Conservation (phyloP, 1,284 basidiomycete genomes). For the Pascua guehoae region DNA sequence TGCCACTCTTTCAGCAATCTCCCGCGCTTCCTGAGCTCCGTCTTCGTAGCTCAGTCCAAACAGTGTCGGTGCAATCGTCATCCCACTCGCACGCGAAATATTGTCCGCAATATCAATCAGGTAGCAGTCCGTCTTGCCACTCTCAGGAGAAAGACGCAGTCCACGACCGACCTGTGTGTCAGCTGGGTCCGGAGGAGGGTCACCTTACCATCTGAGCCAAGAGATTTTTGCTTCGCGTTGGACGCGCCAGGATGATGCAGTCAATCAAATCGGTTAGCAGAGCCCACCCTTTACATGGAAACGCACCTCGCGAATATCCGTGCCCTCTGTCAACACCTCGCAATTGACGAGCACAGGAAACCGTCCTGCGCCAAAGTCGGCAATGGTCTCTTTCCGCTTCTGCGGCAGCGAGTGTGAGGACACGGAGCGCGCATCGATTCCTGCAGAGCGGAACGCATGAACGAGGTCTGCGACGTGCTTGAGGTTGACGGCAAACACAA, state of each 20-base stretch:
- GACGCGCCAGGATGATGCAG: conserved; percentile 78
- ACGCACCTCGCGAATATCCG: conserved; percentile 71
- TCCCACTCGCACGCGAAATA: conserved; percentile 62
- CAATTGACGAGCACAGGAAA: conserved; percentile 92
- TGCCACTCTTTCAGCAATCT: neutral
- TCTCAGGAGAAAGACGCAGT: conserved; percentile 75
- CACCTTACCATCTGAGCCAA: conserved; percentile 83
- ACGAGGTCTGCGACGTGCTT: conserved; percentile 78
- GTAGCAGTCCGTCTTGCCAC: conserved; percentile 78
- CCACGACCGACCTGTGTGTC: conserved; percentile 76
- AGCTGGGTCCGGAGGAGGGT: neutral
- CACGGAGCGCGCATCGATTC: conserved; percentile 81
- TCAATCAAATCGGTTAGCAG: conserved; percentile 59
- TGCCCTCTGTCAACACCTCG: conserved; percentile 85
- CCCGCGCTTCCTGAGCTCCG: neutral
- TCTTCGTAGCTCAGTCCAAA: conserved; percentile 78
- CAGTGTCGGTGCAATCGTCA: conserved; percentile 77
- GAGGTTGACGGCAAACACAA: conserved; percentile 86
- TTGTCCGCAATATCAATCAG: conserved; percentile 91
- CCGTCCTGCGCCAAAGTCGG: conserved; percentile 64
- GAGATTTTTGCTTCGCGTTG: conserved; percentile 81
- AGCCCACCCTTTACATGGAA: neutral
- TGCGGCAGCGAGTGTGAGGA: conserved; percentile 65
- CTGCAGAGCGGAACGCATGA: conserved; percentile 65
- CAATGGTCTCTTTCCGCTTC: conserved; percentile 65